Conservation (phyloP, 495 filamentous ascomycete species). For the Penicillium arizonense region DNA sequence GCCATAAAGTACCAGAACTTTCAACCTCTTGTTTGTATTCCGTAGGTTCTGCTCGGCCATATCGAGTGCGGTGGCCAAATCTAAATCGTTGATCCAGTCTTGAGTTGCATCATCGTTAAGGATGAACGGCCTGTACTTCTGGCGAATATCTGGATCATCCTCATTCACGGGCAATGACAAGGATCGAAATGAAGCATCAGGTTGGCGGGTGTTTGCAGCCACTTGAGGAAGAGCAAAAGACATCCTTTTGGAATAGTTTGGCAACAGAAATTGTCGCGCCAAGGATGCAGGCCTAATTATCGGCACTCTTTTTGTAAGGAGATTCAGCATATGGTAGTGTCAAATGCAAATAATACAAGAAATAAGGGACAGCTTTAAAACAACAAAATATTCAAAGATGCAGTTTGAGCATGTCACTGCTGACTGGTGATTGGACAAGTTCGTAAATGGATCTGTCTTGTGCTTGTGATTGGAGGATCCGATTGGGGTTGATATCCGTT, state of each 20-base stretch:
- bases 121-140: conserved; percentile 60
- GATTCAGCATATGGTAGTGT: not conserved
- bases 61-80: conserved; percentile 52
- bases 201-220: conserved; percentile 3
- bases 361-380: too few relatives aligned
- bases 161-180: conserved; percentile 45
- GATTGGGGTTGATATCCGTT: too few relatives aligned
- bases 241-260: conserved; percentile 6
- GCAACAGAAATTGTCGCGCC: not conserved
- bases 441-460: not conserved
- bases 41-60: conserved; percentile 49
- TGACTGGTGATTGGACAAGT: conserved; percentile 2
- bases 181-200: conserved; percentile 14
- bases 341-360: too few relatives aligned
- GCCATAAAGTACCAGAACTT: conserved; percentile 63
- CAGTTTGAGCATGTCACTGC: conserved; percentile 12
- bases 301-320: not conserved
- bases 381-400: too few relatives aligned
- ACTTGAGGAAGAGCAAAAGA: conserved; percentile 4
- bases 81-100: conserved; percentile 58
- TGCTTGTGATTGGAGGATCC: too few relatives aligned
- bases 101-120: conserved; percentile 28
- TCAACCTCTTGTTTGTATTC: conserved; percentile 46
- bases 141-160: conserved; percentile 46
- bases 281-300: not conserved